Conservation (phyloP, 345 rosid species). For the Sonneratia alba region DNA sequence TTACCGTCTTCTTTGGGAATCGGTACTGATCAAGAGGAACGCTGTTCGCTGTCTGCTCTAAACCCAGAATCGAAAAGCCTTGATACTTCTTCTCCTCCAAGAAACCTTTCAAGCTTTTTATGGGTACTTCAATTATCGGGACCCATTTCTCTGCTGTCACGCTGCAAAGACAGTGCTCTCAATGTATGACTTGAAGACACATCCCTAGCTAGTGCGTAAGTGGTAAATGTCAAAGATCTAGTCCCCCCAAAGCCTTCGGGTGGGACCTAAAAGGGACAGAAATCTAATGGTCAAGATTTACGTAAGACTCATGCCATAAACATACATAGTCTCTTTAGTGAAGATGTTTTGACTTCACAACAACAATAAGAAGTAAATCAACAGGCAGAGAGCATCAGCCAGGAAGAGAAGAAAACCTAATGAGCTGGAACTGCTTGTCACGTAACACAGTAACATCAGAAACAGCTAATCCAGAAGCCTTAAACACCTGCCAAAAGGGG, state of each 20-base stretch:
- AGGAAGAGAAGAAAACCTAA: slow-evolving; percentile 41
- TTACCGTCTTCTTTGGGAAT: slow-evolving; percentile 73
- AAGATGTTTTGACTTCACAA: no score
- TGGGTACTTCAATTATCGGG: slow-evolving; percentile 80
- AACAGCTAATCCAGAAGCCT: slow-evolving; percentile 64
- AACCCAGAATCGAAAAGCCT: slow-evolving; percentile 83
- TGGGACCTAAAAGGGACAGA: no score
- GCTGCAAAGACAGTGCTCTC: slow-evolving; percentile 27
- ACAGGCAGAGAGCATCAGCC: background rate
- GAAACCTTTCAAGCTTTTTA: slow-evolving; percentile 59
- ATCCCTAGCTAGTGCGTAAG: background rate
- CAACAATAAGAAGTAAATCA: background rate
- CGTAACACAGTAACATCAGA: slow-evolving; percentile 56
- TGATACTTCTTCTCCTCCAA: slow-evolving; percentile 76
- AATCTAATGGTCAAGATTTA: no score
- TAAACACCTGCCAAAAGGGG: slow-evolving; percentile 53
- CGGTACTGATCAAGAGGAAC: slow-evolving; percentile 54
- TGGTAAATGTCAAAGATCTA: background rate
- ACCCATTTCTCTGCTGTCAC: slow-evolving; percentile 98
- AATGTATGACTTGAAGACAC: background rate
- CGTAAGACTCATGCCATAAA: background rate
- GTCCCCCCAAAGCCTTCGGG: no score
- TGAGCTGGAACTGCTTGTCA: slow-evolving; percentile 92
- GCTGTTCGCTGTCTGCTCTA: slow-evolving; percentile 94
- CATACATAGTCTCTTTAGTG: background rate